A percentile compares a stretch with the other conserved stretches of the same genome.
Evolutionary conservation across 2,329 filamentous ascomycete genomes (phyloP).

Genomic region (Biscogniauxia sp.): DNA sequence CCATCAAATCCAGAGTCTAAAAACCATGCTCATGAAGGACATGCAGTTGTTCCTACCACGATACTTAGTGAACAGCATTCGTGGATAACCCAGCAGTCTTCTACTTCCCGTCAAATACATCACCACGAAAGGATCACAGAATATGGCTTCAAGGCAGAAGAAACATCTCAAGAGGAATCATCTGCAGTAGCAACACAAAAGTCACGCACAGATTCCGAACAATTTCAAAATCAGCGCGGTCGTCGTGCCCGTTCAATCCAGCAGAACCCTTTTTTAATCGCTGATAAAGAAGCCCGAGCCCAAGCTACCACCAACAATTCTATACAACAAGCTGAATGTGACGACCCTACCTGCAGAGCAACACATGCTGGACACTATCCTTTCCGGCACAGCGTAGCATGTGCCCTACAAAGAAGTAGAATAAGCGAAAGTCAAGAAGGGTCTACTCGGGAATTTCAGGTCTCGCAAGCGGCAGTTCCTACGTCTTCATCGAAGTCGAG

Average conservation of each 20-base stretch:
- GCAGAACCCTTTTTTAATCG: constrained; percentile 25
- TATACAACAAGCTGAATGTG: constrained; percentile 22
- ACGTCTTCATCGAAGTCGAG: not conserved
- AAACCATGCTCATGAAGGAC: not conserved
- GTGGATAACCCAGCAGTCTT: not conserved
- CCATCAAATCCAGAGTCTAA: not conserved
- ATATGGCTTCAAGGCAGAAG: not conserved
- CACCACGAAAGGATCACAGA: not conserved
- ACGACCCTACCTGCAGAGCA: constrained; percentile 30
- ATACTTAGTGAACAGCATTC: not conserved
- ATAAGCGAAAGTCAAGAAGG: constrained; percentile 10
- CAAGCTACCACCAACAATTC: constrained; percentile 3
- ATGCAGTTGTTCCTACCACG: not conserved
- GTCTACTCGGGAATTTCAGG: not conserved
- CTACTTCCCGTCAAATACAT: not conserved
- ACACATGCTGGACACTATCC: constrained; percentile 30
- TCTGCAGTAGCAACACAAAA: not conserved
- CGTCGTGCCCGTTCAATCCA: constrained; percentile 12
- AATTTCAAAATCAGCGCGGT: not conserved
- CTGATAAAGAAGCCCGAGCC: constrained; percentile 16
- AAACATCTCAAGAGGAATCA: not conserved
- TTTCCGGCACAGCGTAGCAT: constrained; percentile 35
- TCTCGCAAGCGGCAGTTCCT: not conserved
- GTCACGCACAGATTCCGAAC: not conserved
- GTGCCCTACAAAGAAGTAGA: constrained; percentile 23